Percentiles rank a stretch among this genome's conserved stretches.
Conservation (phyloP, 2,329 filamentous ascomycete species). For the Curvularia verruculosa region DNA sequence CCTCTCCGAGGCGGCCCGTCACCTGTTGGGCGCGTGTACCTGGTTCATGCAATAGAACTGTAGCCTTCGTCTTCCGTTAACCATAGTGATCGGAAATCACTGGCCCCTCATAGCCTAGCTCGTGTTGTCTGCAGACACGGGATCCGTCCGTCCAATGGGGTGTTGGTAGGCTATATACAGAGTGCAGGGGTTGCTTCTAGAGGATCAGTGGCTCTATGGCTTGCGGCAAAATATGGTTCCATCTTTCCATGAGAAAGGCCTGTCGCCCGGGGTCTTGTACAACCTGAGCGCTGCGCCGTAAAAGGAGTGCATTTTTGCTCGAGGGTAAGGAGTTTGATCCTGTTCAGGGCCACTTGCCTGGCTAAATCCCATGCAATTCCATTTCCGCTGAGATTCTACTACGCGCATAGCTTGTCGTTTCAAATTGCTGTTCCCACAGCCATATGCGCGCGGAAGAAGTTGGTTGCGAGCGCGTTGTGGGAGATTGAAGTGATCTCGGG, state of each 20-base stretch:
- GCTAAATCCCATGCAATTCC: neutral
- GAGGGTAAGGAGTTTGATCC: neutral
- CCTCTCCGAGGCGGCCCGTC: slow-evolving; percentile 2
- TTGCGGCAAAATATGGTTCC: neutral
- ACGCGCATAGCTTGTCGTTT: no score
- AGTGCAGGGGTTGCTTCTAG: slow-evolving; percentile 5
- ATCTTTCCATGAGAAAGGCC: neutral
- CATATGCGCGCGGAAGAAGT: neutral
- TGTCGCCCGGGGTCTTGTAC: neutral
- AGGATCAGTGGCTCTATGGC: slow-evolving; percentile 2
- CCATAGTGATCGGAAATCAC: slow-evolving; percentile 8
- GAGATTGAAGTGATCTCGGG: neutral
- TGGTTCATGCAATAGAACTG: slow-evolving; percentile 6
- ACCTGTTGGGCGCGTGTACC: slow-evolving; percentile 2
- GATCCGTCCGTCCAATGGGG: neutral
- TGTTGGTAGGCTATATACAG: neutral
- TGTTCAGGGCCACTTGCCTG: neutral
- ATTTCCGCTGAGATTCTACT: neutral
- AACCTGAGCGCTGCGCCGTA: neutral
- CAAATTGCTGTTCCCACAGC: neutral
- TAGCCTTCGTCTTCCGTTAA: slow-evolving; percentile 1
- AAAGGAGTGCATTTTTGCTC: neutral
- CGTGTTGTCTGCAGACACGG: slow-evolving; percentile 6
- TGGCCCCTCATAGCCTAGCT: neutral
- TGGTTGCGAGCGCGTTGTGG: neutral